Percentiles rank a stretch among this genome's conserved stretches.
Evolutionary conservation across 2,329 filamentous ascomycete species (phyloP).

Genomic region (Aspergillus sergii): DNA sequence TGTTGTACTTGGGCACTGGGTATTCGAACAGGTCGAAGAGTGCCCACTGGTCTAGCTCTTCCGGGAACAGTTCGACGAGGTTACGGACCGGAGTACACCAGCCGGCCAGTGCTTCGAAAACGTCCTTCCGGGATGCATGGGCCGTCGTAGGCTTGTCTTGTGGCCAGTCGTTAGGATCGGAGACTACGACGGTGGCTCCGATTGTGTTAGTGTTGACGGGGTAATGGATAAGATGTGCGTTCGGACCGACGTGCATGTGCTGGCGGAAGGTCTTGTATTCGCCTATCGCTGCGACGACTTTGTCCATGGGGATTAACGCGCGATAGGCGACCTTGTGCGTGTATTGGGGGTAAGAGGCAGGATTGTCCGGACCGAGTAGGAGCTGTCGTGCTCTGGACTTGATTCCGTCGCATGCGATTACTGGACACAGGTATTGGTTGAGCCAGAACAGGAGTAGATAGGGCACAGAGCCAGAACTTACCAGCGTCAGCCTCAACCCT

Average conservation of each 20-base stretch:
- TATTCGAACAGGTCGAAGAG: slow-evolving; percentile 53
- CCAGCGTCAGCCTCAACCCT: slow-evolving; percentile 44
- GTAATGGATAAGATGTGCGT: slow-evolving; percentile 62
- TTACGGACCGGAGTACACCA: slow-evolving; percentile 23
- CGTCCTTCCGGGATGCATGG: neutral
- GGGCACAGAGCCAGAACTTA: neutral
- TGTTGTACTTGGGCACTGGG: slow-evolving; percentile 49
- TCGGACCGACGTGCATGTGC: slow-evolving; percentile 59
- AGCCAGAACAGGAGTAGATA: neutral
- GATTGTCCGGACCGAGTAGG: slow-evolving; percentile 53
- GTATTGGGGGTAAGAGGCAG: slow-evolving; percentile 52
- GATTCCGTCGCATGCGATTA: slow-evolving; percentile 65
- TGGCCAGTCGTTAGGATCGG: neutral
- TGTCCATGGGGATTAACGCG: slow-evolving; percentile 61
- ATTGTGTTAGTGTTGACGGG: slow-evolving; percentile 46
- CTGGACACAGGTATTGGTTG: neutral
- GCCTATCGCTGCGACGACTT: slow-evolving; percentile 53
- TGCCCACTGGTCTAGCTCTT: slow-evolving; percentile 56
- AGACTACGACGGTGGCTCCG: neutral
- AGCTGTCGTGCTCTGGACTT: slow-evolving; percentile 56
- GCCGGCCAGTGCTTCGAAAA: neutral
- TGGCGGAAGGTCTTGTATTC: slow-evolving; percentile 51
- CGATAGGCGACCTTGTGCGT: slow-evolving; percentile 64
- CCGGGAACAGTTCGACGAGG: slow-evolving; percentile 47
- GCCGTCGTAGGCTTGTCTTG: neutral